Evolutionary conservation across 768 basidiomycete genomes (phyloP), one percentile per base, ranked within the genome.

Genomic region (Dendrothele bispora): DNA sequence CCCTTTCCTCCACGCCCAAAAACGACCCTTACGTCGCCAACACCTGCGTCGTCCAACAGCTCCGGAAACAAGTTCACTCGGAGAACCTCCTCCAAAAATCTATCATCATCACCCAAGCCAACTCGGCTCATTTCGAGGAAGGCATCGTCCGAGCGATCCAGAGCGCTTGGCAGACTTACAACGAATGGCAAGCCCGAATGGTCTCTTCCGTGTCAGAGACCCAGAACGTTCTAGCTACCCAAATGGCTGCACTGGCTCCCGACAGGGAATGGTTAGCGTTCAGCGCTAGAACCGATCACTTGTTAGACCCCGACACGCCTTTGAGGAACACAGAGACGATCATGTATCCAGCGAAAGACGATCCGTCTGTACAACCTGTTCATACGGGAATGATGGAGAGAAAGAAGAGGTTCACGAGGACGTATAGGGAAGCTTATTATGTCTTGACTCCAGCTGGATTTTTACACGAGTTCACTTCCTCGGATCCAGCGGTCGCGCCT

Each of bases 51-150:
- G 65, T 75, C 17, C 84, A 80, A 43, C 93, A 97, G 63, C 82
- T 97, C 14, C 80, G 84, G 53, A 91, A 89, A 56, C 95, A 98
- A 70, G 91, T 98, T 37, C 84, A 93, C 68, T 95, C 97, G 69
- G 97, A 99, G 69, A 99, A 99, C 62, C 84, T 94, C 0, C 83
- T 99, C 12, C 95, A 99, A 69, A 99, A 98, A 65, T 91, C 88
- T 2, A 90, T 98, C 60, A 85, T 99, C 61, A 95, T 99, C 65
- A 98, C 95, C 83, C 95, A 99, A 59, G 93, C 95, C 55, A 95
- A 95, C 64, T 90, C 87, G 14, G 95, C 95, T 18, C 87, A 95
- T 63, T 99, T 99, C 57, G 97, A 98, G 67, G 90, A 92, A 55
- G 95, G 94, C 43, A 91, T 99, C 58, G 92, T 99, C 22, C 88